Base-by-base conservation (phyloP, 768 basidiomycete genomes). In the Boletus edulis region DNA sequence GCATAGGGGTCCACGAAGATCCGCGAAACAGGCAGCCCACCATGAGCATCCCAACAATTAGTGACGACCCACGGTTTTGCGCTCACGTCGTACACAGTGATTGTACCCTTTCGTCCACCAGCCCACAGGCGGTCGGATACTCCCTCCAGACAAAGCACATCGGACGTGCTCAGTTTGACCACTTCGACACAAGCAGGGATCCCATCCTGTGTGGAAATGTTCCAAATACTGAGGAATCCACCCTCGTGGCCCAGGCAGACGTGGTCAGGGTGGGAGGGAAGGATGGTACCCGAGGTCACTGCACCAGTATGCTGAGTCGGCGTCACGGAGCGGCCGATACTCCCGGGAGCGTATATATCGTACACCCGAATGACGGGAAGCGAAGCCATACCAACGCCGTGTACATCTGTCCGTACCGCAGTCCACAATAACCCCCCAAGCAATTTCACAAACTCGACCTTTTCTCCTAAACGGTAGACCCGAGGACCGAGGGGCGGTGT, bases 201-300 rank as follows among this genome's bases (percentile, higher is more conserved):
- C 39, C 81, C 83, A 55, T 83, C 85, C 3, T 72, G 73, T 0
- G 78, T 77, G 3, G 76, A 74, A 12, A 82, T 57, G 22, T 72
- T 62, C 94, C 97, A 99, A n/a, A 95, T 75, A 2, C 86, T 87
- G 58, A 98, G 78, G 64, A 80, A 86, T 0, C 96, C 96, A 40
- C 89, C 94, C 69, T 98, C 95, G 62, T 99, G 96, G 0, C 90
- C 94, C 34, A 99, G 75, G 62, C 87, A 97, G 38, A 91, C 87
- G 29, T 76, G 70, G 3, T 81, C 76, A 0, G 86, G 85, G 18
- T 82, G 76, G 1, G 84, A 81, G 0, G 90, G 86, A 8, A 98
- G 68, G 32, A 91, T 74, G 0, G 94, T 84, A 1, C 87, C 92
- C 34, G 85, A 83, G 0, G 90, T 91, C n/a, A 98, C 89, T 1